Conservation (phyloP, 2,329 filamentous ascomycete species). For the Fusarium sambucinum region DNA sequence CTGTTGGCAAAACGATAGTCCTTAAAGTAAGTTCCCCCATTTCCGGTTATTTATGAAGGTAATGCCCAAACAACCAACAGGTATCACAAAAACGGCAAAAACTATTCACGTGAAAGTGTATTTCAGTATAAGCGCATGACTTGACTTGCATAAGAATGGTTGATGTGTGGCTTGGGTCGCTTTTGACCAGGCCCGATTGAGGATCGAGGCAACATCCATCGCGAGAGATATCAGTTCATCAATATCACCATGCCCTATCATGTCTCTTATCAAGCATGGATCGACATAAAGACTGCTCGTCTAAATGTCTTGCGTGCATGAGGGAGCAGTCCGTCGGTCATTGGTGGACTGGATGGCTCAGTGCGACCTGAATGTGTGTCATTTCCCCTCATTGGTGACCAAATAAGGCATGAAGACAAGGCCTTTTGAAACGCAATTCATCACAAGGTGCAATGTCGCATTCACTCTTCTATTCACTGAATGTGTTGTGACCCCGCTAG, state of each 20-base stretch:
- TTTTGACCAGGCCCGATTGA: not conserved
- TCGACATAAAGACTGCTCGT: not conserved
- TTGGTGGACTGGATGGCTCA: not conserved
- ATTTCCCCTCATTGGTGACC: constrained; percentile 25
- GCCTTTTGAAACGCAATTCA: not conserved
- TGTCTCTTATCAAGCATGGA: not conserved
- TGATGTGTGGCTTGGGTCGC: not conserved
- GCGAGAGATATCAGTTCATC: not conserved
- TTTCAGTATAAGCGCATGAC: not conserved
- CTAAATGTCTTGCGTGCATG: not conserved
- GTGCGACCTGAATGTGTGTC: not conserved
- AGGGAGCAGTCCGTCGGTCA: accelerated
- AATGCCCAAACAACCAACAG: not conserved
- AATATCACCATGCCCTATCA: not conserved
- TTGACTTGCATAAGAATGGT: not conserved
- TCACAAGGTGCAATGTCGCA: constrained; percentile 1
- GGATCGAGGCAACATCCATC: not conserved
- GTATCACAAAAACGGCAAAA: not conserved
- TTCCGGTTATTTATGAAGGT: not conserved
- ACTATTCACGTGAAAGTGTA: too few relatives aligned
- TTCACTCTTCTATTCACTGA: accelerated
- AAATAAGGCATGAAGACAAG: constrained; percentile 3
- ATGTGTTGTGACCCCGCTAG: not conserved
- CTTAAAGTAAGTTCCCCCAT: too few relatives aligned
- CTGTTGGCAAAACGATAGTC: too few relatives aligned